Percentiles rank a stretch among this genome's conserved stretches.
Conservation (phyloP, 1,139 yeast genomes). For the Candida anutae region DNA sequence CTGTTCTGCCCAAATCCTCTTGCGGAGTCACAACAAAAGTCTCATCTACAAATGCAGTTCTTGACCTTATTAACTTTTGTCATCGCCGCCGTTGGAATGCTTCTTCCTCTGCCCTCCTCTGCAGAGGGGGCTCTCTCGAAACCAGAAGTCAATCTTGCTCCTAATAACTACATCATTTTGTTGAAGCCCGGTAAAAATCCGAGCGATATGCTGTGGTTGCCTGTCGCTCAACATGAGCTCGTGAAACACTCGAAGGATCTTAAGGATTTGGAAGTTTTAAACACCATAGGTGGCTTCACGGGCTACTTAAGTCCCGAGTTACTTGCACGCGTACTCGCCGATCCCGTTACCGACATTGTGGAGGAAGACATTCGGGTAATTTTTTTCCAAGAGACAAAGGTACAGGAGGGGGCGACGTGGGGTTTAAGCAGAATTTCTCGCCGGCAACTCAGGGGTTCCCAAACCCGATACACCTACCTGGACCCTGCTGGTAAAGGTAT, state of each 20-base stretch:
- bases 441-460: slow-evolving; percentile 11
- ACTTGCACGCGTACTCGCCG: slow-evolving; percentile 17
- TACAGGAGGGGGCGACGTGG: slow-evolving; percentile 36
- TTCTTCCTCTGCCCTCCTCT: too few relatives aligned
- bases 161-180: slow-evolving; percentile 26
- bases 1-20: too few relatives aligned
- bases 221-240: too few relatives aligned
- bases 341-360: slow-evolving; percentile 26
- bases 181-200: too few relatives aligned
- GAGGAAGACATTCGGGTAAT: slow-evolving; percentile 30
- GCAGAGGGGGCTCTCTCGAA: too few relatives aligned
- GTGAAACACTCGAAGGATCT: too few relatives aligned
- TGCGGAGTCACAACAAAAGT: too few relatives aligned
- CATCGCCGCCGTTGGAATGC: too few relatives aligned
- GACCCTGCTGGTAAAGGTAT: slow-evolving; percentile 38
- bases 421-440: slow-evolving; percentile 32
- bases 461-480: slow-evolving; percentile 24
- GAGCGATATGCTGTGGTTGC: too few relatives aligned
- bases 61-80: too few relatives aligned
- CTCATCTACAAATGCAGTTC: too few relatives aligned
- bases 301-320: slow-evolving; percentile 26
- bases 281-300: slow-evolving; percentile 17
- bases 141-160: slow-evolving; percentile 8
- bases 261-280: too few relatives aligned
- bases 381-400: slow-evolving; percentile 21